Evolutionary conservation across 345 rosid species (phyloP).

Genomic region (Populus nigra): DNA sequence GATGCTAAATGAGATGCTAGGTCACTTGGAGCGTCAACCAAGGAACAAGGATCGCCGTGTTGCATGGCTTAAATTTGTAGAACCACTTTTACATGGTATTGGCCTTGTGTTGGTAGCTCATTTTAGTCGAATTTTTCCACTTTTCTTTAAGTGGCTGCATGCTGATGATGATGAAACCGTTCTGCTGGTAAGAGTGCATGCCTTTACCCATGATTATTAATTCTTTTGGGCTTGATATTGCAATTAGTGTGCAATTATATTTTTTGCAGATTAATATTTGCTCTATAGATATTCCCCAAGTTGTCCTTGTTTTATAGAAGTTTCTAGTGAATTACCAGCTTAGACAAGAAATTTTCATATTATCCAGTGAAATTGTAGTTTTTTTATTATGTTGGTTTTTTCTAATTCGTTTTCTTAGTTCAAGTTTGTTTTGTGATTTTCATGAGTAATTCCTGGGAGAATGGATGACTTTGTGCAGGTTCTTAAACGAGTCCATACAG

Average conservation of each 20-base stretch:
- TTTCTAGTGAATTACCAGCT: not conserved
- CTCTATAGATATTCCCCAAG: not conserved
- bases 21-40: conserved; percentile 89
- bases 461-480: conserved; percentile 47
- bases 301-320: not conserved
- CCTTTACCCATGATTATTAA: not conserved
- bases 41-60: conserved; percentile 59
- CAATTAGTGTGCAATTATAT: not conserved
- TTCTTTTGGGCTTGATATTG: not conserved
- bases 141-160: conserved; percentile 83
- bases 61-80: conserved; percentile 65
- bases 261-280: not conserved
- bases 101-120: conserved; percentile 78
- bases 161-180: conserved; percentile 78
- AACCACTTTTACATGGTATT: conserved; percentile 55
- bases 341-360: not conserved
- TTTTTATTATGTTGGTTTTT: too few species aligned
- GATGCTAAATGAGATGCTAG: conserved; percentile 71
- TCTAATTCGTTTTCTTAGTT: not conserved
- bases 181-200: conserved; percentile 47
- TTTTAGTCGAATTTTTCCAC: conserved; percentile 73
- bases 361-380: too few species aligned
- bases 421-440: not conserved
- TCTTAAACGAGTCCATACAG: conserved; percentile 53
- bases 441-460: not conserved